Percentiles rank a stretch among this genome's conserved stretches.
Conservation (phyloP, 2,329 filamentous ascomycete genomes). For the Fusarium foetens region DNA sequence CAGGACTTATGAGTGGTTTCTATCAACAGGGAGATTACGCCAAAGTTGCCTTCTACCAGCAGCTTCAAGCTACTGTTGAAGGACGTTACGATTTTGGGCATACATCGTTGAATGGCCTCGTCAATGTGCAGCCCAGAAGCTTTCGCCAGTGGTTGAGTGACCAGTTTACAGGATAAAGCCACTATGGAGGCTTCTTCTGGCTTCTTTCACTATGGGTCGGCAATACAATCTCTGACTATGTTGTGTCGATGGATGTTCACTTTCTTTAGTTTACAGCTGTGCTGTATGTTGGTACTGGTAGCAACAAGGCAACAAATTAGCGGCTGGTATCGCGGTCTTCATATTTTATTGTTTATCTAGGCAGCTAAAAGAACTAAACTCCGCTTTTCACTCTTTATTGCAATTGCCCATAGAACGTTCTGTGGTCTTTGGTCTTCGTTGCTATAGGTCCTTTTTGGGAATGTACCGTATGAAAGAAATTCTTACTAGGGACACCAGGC, state of each 20-base stretch:
- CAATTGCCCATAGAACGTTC: background rate
- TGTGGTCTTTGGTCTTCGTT: background rate
- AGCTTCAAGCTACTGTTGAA: conserved; percentile 74
- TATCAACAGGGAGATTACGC: conserved; percentile 59
- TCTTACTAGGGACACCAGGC: background rate
- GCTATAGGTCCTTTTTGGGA: background rate
- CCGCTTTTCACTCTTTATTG: background rate
- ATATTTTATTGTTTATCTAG: background rate
- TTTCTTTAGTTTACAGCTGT: conserved; percentile 3
- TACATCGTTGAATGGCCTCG: conserved; percentile 67
- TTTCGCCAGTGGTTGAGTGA: conserved; percentile 65
- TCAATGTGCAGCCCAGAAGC: conserved; percentile 58
- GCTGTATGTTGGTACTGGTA: conserved; percentile 6
- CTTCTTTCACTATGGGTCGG: background rate
- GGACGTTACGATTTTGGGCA: conserved; percentile 73
- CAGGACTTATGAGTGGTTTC: conserved; percentile 54
- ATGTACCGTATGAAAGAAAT: background rate
- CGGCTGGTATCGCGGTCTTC: conserved; percentile 10
- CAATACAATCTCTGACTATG: background rate
- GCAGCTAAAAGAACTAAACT: background rate
- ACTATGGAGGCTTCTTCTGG: background rate
- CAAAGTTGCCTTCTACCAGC: conserved; percentile 65
- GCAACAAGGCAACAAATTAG: background rate
- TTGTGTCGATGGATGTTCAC: background rate
- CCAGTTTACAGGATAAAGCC: background rate